These are phyloP conservation scores for Lactarius hengduanensis DNA, from an alignment of 768 basidiomycete genomes.

Conservation along the genomic window DNA sequence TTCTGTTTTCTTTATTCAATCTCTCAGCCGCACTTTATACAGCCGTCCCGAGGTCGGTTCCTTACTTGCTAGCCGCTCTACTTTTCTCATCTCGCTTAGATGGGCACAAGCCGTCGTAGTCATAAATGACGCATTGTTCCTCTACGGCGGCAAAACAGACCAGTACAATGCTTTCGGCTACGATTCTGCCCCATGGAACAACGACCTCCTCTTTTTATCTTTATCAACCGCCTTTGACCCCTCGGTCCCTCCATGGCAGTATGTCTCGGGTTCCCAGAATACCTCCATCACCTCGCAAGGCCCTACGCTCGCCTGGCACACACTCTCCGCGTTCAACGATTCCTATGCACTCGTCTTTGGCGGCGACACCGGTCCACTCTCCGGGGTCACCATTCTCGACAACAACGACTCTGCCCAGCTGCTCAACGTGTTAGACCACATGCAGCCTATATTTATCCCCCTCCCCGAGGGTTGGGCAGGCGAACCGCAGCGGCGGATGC, in stretches of 20 bases:
- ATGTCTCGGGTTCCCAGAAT: constrained; percentile 49
- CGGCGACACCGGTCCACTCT: constrained; percentile 66
- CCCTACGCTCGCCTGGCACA: constrained; percentile 77
- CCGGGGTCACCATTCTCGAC: constrained; percentile 48
- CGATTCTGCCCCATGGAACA: constrained; percentile 66
- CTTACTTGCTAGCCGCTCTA: background rate
- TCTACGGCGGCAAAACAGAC: constrained; percentile 84
- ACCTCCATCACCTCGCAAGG: constrained; percentile 44
- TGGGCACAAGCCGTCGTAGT: constrained; percentile 80
- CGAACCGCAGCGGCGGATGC: constrained; percentile 75
- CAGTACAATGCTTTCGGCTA: constrained; percentile 67
- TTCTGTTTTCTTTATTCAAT: constrained; percentile 1
- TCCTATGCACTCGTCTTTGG: constrained; percentile 66
- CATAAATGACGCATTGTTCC: constrained; percentile 56
- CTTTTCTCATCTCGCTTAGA: constrained; percentile 41
- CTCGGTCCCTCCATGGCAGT: constrained; percentile 67
- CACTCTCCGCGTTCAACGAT: constrained; percentile 63
- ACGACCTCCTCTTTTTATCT: constrained; percentile 69
- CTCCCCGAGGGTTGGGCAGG: constrained; percentile 54
- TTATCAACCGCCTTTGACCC: constrained; percentile 57
- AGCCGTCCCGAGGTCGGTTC: constrained; percentile 10
- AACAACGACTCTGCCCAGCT: constrained; percentile 62
- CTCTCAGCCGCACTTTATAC: constrained; percentile 7
- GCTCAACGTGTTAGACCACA: constrained; percentile 44
- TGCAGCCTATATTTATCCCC: constrained; percentile 46